phyloP scores from a whole-genome alignment of 805 yeast species.

The Dipodascopsis uninucleata region DNA sequence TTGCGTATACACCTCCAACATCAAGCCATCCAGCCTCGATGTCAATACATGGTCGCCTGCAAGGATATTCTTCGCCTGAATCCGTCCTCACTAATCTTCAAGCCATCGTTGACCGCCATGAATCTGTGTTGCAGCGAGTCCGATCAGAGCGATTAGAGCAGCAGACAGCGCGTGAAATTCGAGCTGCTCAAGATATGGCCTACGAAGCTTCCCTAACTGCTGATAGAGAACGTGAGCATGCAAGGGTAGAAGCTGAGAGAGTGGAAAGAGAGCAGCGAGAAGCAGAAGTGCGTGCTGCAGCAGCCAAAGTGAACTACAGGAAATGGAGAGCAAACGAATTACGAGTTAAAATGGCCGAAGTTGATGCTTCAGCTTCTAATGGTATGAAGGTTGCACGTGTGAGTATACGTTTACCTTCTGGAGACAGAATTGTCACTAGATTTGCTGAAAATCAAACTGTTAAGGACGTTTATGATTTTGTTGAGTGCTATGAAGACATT shows the following conservation, averaged over 20 bases:
- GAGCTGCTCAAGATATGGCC: conserved; percentile 73
- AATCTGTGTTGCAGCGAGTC: conserved; percentile 56
- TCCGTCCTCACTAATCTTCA: conserved; percentile 45
- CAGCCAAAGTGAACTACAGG: conserved; percentile 41
- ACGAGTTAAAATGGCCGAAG: conserved; percentile 22
- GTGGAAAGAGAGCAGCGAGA: conserved; percentile 25
- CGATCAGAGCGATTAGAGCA: conserved; percentile 61
- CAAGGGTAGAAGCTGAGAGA: conserved; percentile 29
- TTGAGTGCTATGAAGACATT: conserved; percentile 47
- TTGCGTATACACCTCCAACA: conserved; percentile 39
- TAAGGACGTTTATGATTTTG: conserved; percentile 67
- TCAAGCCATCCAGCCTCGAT: conserved; percentile 34
- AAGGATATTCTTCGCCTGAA: conserved; percentile 50
- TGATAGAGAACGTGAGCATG: conserved; percentile 55
- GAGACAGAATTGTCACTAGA: conserved; percentile 53
- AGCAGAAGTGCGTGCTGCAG: conserved; percentile 28
- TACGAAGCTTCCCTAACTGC: conserved; percentile 65
- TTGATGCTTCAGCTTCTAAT: conserved; percentile 31
- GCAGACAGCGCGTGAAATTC: conserved; percentile 52
- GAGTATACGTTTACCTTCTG: conserved; percentile 64
- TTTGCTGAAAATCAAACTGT: conserved; percentile 46
- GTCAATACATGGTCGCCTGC: conserved; percentile 58
- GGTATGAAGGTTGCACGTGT: conserved; percentile 48
- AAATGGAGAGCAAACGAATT: conserved; percentile 45
- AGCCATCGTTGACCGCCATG: conserved; percentile 52